Base-by-base conservation (phyloP, 2,329 filamentous ascomycete genomes). In the Nothopassalora personata region DNA sequence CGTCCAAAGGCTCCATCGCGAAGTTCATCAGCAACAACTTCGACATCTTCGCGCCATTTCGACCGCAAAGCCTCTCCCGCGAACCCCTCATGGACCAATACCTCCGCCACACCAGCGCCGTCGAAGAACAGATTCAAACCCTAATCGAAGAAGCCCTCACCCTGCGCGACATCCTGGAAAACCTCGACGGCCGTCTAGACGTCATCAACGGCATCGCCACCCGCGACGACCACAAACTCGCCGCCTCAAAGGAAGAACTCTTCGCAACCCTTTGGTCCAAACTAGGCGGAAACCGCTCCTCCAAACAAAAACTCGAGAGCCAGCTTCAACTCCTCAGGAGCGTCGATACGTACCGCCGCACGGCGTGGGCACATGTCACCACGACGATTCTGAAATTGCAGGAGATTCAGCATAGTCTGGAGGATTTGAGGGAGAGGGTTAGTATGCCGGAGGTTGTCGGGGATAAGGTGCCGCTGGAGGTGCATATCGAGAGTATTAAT, bases 401-500 rank as follows among this genome's bases (percentile, higher is more conserved):
- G 72, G 83, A 83, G 57, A 93, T 94, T 61, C 83, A 86, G 65
- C 81, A 84, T 1, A 85, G 85, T 48, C 75, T 95, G 11, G 85
- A 86, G 64, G 87, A 91, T 67, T 72, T 95, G 65, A 78, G 88
- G 23, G 87, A 91, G 60, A 78, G 86, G 5, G 87, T 92, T 9
- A 85, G 83, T 0, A 81, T 83, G 57, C 88, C 89, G 0, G 86
- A 85, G 63, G 72, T 87, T 9, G 67, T 86, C 10, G 80, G 80
- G 1, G 75, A 76, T 7, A 72, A 74, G 3, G 78, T 90, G 9
- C 88, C 89, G 2, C 76, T 94, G 4, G 81, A 82, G 53, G 86
- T 90, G 46, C 89, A 94, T 69, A 86, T 94, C 45, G 85, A 90
- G 65, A 86, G 85, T 57, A 91, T 94, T 61, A 80, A 88, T 58